Base-by-base conservation (phyloP, 345 rosid species). In the Eucalyptus melliodora region DNA sequence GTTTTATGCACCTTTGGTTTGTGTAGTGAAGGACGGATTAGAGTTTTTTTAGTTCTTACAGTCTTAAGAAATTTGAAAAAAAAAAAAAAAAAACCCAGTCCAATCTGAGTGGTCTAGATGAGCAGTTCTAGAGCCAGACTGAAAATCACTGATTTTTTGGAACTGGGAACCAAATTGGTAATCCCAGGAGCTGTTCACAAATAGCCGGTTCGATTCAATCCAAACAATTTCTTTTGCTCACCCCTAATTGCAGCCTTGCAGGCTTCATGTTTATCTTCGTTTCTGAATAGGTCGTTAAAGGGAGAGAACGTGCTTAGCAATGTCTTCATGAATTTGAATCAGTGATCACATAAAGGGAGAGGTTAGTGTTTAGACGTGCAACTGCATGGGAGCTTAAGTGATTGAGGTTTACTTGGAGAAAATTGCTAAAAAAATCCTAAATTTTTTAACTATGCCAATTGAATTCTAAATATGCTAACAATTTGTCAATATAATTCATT, bases 101-200 rank as follows among this genome's bases (percentile, higher is more conserved):
- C 26, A 55, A 21, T 55, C 26, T 55, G 0, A 55, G 26, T 55
- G 60, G 26, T 55, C 60, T 23, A 55, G 11, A 23, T 55, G 11
- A 4, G 60, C 1, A 55, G 0, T 55, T 55, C 27, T 0, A 44
- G 27, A 55, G 27, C 5, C 0, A 1, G 0, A 56, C 62, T 56
- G 3, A 24, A 56, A 56, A 56, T 24, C 62, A 56, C 14, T 56
- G 24, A 10, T 56, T 56, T 56, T 56, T 23, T 56, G 30, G 27
- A 10, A 56, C 1, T 0, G 0, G 0, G 2, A 56, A 5, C 30
- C 3, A 56, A 4, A 56, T 24, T 24, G 0, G 1, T 56, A 24
- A 0, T 56, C 3, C 1, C 0, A 2, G 0, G 30, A 56, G 0
- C 6, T 2, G 0, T 23, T 24, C 6, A 56, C 0, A 24, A 56